Conservation (phyloP, 2,329 filamentous ascomycete species). For the Hymenoscyphus fructigenus region DNA sequence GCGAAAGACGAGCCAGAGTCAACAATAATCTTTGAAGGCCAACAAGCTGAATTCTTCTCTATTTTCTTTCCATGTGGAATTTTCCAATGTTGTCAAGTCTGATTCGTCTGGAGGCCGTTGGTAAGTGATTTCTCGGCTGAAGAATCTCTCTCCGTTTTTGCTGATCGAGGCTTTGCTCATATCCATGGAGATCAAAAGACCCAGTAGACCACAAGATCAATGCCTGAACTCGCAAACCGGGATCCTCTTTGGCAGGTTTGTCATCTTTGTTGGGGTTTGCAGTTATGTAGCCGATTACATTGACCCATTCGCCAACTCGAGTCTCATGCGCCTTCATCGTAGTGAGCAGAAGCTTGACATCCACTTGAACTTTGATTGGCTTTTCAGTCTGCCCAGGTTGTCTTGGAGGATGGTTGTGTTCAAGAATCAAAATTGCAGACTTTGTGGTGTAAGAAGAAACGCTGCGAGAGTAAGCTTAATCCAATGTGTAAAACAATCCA, state of each 20-base stretch:
- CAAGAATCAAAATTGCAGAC: constrained; percentile 62
- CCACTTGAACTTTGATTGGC: constrained; percentile 56
- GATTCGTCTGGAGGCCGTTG: background rate
- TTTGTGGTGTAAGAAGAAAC: constrained; percentile 56
- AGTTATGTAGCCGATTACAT: constrained; percentile 78
- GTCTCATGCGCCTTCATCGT: constrained; percentile 62
- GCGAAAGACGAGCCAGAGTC: background rate
- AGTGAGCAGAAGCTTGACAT: constrained; percentile 70
- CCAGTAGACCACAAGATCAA: constrained; percentile 76
- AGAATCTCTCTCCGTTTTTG: constrained; percentile 7
- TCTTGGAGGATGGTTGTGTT: constrained; percentile 61
- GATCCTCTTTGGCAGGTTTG: constrained; percentile 30
- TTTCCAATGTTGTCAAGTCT: background rate
- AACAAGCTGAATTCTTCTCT: background rate
- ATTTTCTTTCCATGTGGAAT: background rate
- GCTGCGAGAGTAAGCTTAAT: constrained; percentile 40
- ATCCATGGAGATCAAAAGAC: constrained; percentile 67
- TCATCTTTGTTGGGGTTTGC: constrained; percentile 14
- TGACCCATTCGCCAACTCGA: constrained; percentile 80
- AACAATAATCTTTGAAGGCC: background rate
- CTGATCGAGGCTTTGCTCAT: constrained; percentile 51
- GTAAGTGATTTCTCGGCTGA: background rate
- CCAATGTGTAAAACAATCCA: background rate
- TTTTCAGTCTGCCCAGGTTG: constrained; percentile 25
- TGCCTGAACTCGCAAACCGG: constrained; percentile 61